phyloP scores from a whole-genome alignment of 345 rosid species.

The Gossypium mustelinum region DNA sequence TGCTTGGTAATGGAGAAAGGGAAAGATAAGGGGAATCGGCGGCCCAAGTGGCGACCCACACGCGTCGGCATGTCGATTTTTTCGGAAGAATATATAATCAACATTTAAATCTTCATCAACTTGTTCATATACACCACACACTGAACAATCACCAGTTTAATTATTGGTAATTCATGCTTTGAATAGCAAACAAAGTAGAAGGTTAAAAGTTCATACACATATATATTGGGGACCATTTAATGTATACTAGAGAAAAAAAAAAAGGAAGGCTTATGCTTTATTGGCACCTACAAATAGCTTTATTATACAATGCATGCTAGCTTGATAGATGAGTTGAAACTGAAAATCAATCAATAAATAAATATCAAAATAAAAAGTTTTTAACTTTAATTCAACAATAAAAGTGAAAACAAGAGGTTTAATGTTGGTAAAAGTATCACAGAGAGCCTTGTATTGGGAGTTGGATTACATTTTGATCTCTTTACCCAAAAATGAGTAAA shows the following conservation, averaged over 20 bases:
- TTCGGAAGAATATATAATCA: neutral
- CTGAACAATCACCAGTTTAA: constrained; percentile 22
- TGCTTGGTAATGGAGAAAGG: constrained; percentile 19
- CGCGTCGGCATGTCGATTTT: constrained; percentile 18
- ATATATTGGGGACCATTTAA: constrained; percentile 27
- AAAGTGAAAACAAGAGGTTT: neutral
- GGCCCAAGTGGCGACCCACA: constrained; percentile 23
- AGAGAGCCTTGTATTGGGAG: no score
- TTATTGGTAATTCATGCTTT: neutral
- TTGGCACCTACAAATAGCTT: constrained; percentile 25
- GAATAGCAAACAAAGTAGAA: constrained; percentile 5
- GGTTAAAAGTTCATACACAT: constrained; percentile 7
- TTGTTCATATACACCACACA: constrained; percentile 13
- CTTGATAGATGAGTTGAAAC: constrained; percentile 1
- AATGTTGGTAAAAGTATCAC: neutral
- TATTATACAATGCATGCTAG: constrained; percentile 30
- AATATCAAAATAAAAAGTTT: neutral
- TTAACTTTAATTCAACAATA: neutral
- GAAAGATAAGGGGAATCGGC: constrained; percentile 31
- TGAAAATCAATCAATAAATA: neutral
- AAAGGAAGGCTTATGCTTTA: constrained; percentile 31
- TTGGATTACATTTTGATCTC: no score
- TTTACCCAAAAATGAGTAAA: no score
- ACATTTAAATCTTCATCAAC: neutral
- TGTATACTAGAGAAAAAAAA: neutral